Base-by-base conservation (phyloP, 2,329 filamentous ascomycete genomes). In the Aquanectria penicillioides region DNA sequence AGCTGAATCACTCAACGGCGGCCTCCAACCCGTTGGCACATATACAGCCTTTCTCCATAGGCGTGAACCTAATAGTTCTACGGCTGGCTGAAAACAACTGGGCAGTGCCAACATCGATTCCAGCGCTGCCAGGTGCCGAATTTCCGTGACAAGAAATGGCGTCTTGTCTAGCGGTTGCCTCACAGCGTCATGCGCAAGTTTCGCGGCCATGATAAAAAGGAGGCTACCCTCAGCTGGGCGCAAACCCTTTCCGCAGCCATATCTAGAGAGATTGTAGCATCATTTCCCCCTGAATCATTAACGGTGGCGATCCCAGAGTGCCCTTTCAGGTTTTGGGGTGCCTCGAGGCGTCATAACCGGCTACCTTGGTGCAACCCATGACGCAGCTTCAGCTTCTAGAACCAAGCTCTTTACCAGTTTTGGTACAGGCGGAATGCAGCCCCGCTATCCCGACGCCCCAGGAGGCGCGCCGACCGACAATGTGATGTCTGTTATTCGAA, bases 371-470 rank as follows among this genome's bases (percentile, higher is more conserved):
- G 20, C 23, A 22, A 34, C 17, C 34, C 55, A 69, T 69, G 67
- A 69, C 67, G 65, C 64, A 67, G 63, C 59, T 55, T 34, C 57
- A 59, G 31, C 53, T 69, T 69, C 61, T 66, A 64, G 61, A 69
- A 65, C 48, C 41, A 31, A 58, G 48, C 36, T 65, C 55, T 37
- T 57, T 55, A 31, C 60, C 59, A 51, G 52, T 65, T 64, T 68
- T 60, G 46, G 55, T 44, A 25, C 53, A 22, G 47, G 44, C 53
- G 47, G 36, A 48, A 54, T 49, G 47, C 52, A 49, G 59, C 66
- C 66, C 60, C 60, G 55, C 59, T 41, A 64, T 53, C 40, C 44
- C 54, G 58, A 38, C 60, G 58, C 47, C 52, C 49, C 29, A 50
- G 37, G 47, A 53, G 31, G 41, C 50, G 47, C 36, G 22, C 31